phyloP scores from a whole-genome alignment of 176 grass and related monocot genomes.

The Eleusine coracana region DNA sequence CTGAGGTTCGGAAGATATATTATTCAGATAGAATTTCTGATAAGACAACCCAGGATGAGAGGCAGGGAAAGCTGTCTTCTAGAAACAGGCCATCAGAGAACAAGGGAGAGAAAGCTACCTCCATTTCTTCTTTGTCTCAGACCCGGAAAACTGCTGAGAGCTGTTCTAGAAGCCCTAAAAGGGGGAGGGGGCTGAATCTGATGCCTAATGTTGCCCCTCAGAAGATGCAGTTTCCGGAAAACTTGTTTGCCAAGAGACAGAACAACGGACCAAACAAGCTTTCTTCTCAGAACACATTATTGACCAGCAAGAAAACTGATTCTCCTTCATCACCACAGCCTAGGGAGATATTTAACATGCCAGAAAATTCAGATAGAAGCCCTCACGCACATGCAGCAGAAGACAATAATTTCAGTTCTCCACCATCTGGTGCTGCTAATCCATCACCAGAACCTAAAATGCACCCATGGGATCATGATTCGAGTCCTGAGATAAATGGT shows the following conservation, averaged over 20 bases:
- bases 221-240: constrained; percentile 49
- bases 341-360: constrained; percentile 25
- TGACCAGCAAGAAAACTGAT: constrained; percentile 45
- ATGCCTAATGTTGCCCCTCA: constrained; percentile 36
- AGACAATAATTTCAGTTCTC: constrained; percentile 35
- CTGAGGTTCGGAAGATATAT: constrained; percentile 51
- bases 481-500: constrained; percentile 50
- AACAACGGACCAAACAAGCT: constrained; percentile 46
- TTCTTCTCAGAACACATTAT: constrained; percentile 45
- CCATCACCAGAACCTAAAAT: constrained; percentile 45
- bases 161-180: constrained; percentile 49
- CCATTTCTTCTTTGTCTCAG: constrained; percentile 58
- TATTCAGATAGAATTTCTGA: constrained; percentile 54
- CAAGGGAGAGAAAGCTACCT: constrained; percentile 46
- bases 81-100: constrained; percentile 41
- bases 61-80: constrained; percentile 35
- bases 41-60: constrained; percentile 46
- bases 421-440: constrained; percentile 41
- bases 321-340: constrained; percentile 8
- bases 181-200: constrained; percentile 31
- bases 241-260: constrained; percentile 25
- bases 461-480: constrained; percentile 43
- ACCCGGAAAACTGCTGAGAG: constrained; percentile 43
- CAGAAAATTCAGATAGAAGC: constrained; percentile 48
- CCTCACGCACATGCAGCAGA: constrained; percentile 37